Evolutionary conservation across 116 monocot species (phyloP).

Genomic region (Papilionanthe hybrid): DNA sequence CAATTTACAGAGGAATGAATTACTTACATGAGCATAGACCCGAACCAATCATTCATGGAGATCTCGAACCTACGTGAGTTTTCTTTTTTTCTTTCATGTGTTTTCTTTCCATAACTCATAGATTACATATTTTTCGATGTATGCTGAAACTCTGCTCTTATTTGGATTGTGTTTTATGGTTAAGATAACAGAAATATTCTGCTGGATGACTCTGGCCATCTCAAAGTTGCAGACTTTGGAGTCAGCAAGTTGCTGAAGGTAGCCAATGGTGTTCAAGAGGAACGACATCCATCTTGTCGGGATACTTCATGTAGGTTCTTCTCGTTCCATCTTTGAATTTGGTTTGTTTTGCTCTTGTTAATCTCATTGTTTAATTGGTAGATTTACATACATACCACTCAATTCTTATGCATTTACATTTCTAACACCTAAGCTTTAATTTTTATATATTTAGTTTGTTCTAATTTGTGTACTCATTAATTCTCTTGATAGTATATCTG

Average conservation of each 20-base stretch:
- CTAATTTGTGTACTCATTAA: not conserved
- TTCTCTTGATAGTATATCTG: not conserved
- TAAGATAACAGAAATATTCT: conserved; percentile 92
- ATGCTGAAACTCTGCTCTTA: conserved; percentile 21
- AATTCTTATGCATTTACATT: too few relatives aligned
- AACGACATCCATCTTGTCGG: conserved; percentile 43
- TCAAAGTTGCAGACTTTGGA: conserved; percentile 97
- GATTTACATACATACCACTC: too few relatives aligned
- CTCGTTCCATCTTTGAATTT: too few relatives aligned
- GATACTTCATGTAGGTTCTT: conserved; percentile 47
- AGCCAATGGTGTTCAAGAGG: conserved; percentile 60
- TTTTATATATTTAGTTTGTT: too few relatives aligned
- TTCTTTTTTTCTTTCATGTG: not conserved
- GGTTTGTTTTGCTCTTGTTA: too few relatives aligned
- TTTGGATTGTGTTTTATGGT: not conserved
- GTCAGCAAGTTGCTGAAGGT: conserved; percentile 68
- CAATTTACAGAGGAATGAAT: conserved; percentile 72
- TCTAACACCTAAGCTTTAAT: too few relatives aligned
- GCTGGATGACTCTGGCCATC: conserved; percentile 87
- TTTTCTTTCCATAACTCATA: not conserved
- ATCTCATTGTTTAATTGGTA: too few relatives aligned
- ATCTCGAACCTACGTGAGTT: conserved; percentile 97
- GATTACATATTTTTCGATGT: conserved; percentile 10
- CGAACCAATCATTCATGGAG: conserved; percentile 88
- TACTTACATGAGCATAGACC: conserved; percentile 95